These are phyloP conservation scores for Artomyces pyxidatus DNA, from an alignment of 768 basidiomycete species.

Conservation along the genomic window DNA sequence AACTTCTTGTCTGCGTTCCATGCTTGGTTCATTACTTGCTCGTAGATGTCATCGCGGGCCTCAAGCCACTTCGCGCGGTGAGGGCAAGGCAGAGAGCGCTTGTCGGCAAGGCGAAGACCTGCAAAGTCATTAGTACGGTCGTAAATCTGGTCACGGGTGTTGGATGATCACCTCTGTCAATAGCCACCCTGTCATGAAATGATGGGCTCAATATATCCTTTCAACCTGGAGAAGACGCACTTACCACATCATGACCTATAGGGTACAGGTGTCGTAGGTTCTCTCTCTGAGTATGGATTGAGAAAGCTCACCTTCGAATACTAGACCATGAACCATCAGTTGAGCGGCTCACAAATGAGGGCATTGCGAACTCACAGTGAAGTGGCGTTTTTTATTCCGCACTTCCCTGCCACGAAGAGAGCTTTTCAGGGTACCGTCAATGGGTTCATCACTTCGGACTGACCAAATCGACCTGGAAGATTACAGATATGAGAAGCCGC, in stretches of 20 bases:
- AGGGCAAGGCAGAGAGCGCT: slow-evolving; percentile 86
- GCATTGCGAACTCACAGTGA: slow-evolving; percentile 48
- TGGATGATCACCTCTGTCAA: slow-evolving; percentile 66
- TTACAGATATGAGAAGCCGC: slow-evolving; percentile 3
- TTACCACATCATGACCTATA: slow-evolving; percentile 85
- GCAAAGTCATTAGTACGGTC: background rate
- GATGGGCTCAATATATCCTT: too few relatives aligned
- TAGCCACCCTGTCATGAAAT: slow-evolving; percentile 63
- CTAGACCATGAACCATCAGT: slow-evolving; percentile 23
- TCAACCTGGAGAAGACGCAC: slow-evolving; percentile 18
- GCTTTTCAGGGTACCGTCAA: slow-evolving; percentile 10
- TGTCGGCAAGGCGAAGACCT: slow-evolving; percentile 88
- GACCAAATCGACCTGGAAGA: slow-evolving; percentile 69
- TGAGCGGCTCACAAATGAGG: background rate
- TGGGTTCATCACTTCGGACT: slow-evolving; percentile 25
- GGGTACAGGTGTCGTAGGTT: background rate
- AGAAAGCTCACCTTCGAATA: slow-evolving; percentile 63
- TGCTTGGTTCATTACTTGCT: slow-evolving; percentile 85
- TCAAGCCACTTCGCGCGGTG: slow-evolving; percentile 61
- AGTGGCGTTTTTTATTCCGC: slow-evolving; percentile 74
- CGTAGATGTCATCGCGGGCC: slow-evolving; percentile 79
- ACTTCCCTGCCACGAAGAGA: slow-evolving; percentile 63
- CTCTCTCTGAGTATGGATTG: background rate
- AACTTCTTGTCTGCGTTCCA: slow-evolving; percentile 66
- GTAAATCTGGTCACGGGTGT: background rate